Evolutionary conservation across 257 asterid genomes (phyloP).

Genomic region (Echites panduratus): DNA sequence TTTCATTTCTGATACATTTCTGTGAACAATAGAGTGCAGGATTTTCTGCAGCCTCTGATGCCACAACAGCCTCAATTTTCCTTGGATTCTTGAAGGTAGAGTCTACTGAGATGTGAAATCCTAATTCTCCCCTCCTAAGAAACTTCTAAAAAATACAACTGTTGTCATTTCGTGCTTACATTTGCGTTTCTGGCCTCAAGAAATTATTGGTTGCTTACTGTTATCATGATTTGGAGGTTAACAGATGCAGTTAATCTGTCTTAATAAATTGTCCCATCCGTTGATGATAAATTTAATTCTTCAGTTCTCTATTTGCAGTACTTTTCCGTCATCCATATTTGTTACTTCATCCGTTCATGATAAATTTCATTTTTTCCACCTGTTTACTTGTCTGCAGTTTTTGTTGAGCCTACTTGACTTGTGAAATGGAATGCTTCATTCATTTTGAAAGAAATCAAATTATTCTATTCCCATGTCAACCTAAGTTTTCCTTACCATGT

Average conservation of each 20-base stretch:
- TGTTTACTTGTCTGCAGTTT: neutral
- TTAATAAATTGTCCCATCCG: too few species aligned
- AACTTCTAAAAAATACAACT: neutral
- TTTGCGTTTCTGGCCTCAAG: neutral
- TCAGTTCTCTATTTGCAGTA: neutral
- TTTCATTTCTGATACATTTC: conserved; percentile 15
- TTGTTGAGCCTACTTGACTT: neutral
- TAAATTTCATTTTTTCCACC: neutral
- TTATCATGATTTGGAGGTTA: neutral
- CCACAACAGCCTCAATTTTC: conserved; percentile 79
- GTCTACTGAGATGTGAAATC: conserved; percentile 17
- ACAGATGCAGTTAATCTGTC: neutral
- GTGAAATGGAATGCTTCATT: neutral
- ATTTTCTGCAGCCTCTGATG: conserved; percentile 96
- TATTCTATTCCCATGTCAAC: neutral
- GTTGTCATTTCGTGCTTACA: neutral
- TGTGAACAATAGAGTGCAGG: conserved; percentile 68
- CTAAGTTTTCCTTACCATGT: neutral
- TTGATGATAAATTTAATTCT: neutral
- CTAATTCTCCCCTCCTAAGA: neutral
- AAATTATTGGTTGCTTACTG: neutral
- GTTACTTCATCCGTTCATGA: neutral
- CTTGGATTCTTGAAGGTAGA: conserved; percentile 82
- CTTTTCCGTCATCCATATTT: too few species aligned
- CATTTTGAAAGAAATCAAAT: neutral